Conservation (phyloP, 352 stramenopile species). For the Phytopythium montanum region DNA sequence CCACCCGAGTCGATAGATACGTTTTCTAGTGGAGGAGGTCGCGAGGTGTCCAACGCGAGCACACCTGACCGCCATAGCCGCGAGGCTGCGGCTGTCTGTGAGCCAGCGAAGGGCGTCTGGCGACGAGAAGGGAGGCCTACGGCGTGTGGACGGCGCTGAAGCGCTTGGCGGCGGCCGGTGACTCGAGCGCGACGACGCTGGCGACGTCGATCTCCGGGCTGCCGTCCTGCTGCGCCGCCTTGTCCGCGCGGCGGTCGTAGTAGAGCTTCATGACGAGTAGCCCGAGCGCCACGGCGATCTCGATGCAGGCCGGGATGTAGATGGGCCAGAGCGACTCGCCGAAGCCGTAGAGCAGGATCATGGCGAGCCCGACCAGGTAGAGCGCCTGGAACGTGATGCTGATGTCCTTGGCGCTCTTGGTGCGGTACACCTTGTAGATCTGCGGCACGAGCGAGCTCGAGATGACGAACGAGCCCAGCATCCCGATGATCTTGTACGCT, state of each 20-base stretch:
- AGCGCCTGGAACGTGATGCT: slow-evolving; percentile 43
- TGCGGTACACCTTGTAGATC: slow-evolving; percentile 56
- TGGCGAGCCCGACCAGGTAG: slow-evolving; percentile 33
- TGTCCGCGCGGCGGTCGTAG: slow-evolving; percentile 25
- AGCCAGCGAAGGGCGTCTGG: neutral
- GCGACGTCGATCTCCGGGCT: slow-evolving; percentile 16
- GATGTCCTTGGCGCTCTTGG: slow-evolving; percentile 58
- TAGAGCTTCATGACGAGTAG: slow-evolving; percentile 42
- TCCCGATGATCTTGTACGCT: slow-evolving; percentile 50
- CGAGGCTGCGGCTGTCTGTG: neutral
- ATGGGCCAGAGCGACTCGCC: slow-evolving; percentile 51
- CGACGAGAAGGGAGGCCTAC: neutral
- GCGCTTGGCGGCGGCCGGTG: slow-evolving; percentile 7
- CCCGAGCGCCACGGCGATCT: slow-evolving; percentile 28
- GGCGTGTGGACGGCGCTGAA: slow-evolving; percentile 6
- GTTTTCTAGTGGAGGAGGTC: neutral
- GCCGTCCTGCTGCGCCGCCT: slow-evolving; percentile 11
- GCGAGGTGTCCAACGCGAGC: neutral
- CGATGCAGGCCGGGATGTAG: slow-evolving; percentile 47
- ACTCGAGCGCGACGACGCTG: slow-evolving; percentile 7
- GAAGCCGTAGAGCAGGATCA: slow-evolving; percentile 45
- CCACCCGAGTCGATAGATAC: slow-evolving; percentile 1
- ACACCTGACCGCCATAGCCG: neutral
- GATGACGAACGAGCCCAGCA: slow-evolving; percentile 60
- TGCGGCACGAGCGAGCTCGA: slow-evolving; percentile 52